Evolutionary conservation across 148 eudicot genomes (phyloP).

Genomic region (Spergularia bocconei): DNA sequence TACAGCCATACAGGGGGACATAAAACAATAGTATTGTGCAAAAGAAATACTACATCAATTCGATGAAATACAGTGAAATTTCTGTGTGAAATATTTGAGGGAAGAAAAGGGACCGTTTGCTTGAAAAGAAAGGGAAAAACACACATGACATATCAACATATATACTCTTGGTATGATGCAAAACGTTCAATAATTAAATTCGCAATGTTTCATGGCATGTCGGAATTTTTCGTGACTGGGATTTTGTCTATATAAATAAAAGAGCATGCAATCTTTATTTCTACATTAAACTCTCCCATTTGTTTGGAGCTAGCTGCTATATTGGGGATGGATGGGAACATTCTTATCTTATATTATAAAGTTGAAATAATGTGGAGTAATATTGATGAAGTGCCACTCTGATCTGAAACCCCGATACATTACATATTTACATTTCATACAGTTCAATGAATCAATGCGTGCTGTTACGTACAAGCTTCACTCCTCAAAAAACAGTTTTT

Average conservation of each 20-base stretch:
- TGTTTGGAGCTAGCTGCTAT: conserved; percentile 13
- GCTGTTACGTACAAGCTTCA: no score
- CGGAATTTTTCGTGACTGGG: conserved; percentile 23
- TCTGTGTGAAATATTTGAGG: not conserved
- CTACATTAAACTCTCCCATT: not conserved
- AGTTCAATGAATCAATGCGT: no score
- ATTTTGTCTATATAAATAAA: not conserved
- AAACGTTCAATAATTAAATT: not conserved
- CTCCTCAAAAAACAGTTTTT: no score
- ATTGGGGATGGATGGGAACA: not conserved
- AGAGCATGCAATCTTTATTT: not conserved
- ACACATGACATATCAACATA: not conserved
- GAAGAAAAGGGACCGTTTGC: not conserved
- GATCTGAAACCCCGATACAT: no score
- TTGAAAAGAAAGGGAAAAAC: conserved; percentile 1
- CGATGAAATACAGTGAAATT: conserved; percentile 20
- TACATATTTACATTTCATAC: no score
- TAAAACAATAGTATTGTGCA: no score
- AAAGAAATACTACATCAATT: not conserved
- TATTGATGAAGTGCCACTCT: not conserved
- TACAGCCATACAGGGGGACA: conserved; percentile 7
- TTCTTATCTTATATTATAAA: not conserved
- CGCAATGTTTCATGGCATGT: conserved; percentile 5
- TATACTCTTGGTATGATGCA: not conserved
- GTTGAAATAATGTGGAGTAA: not conserved